Evolutionary conservation across 2,329 filamentous ascomycete genomes (phyloP).

Genomic region (Aspergillus carbonarius): DNA sequence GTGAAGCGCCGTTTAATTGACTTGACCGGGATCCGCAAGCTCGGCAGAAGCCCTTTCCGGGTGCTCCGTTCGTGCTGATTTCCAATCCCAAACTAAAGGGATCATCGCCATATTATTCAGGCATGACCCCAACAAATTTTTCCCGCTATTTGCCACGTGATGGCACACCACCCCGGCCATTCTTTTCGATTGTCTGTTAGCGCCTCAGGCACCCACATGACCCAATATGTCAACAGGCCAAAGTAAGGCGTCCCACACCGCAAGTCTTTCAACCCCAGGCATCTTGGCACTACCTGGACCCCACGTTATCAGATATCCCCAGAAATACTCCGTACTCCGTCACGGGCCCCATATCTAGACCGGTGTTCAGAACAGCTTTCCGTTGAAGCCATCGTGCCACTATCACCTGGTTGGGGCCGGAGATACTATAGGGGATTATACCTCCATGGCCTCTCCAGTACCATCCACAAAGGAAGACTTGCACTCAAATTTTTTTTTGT

Average conservation of each 20-base stretch:
- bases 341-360: neutral
- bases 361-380: neutral
- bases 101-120: constrained; percentile 7
- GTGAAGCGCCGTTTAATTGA: neutral
- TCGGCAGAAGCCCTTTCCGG: neutral
- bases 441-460: neutral
- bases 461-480: no score
- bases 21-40: neutral
- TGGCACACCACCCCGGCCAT: neutral
- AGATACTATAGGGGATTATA: neutral
- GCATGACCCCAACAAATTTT: neutral
- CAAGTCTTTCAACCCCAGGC: neutral
- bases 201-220: neutral
- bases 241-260: neutral
- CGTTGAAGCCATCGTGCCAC: neutral
- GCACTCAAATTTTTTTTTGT: no score
- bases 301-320: neutral
- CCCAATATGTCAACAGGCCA: neutral
- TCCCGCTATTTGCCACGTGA: neutral
- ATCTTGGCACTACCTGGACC: neutral
- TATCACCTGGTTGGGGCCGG: neutral
- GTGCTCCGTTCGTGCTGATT: neutral
- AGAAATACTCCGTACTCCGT: neutral
- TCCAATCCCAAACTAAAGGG: neutral
- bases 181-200: neutral